Conservation (phyloP, 2,329 filamentous ascomycete species). For the Hypoxylon sp. region DNA sequence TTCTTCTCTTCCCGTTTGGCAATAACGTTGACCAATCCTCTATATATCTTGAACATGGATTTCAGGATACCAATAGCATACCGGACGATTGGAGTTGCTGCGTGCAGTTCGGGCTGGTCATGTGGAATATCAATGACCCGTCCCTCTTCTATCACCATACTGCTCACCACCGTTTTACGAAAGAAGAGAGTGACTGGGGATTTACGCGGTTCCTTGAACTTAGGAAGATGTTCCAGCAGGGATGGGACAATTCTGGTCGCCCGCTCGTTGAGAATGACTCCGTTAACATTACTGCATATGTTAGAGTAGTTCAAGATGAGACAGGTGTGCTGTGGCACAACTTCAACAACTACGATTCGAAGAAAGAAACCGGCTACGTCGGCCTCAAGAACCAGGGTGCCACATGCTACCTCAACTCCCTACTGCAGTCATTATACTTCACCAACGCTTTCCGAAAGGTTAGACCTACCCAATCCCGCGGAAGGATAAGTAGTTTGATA, state of each 20-base stretch:
- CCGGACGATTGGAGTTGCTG: conserved; percentile 97
- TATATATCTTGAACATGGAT: conserved; percentile 96
- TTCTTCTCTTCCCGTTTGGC: conserved; percentile 94
- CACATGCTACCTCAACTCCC: conserved; percentile 88
- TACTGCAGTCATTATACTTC: conserved; percentile 87
- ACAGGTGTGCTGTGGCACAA: conserved; percentile 93
- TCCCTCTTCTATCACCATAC: conserved; percentile 83
- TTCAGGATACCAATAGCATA: conserved; percentile 77
- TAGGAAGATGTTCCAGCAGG: conserved; percentile 83
- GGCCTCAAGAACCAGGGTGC: conserved; percentile 97
- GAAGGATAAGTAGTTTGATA: background rate
- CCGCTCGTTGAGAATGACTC: conserved; percentile 83
- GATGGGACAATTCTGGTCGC: conserved; percentile 78
- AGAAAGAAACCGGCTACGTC: conserved; percentile 97
- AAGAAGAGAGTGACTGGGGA: conserved; percentile 97
- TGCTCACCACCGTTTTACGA: conserved; percentile 96
- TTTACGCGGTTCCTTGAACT: conserved; percentile 97
- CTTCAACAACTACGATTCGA: conserved; percentile 97
- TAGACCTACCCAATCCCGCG: conserved; percentile 43
- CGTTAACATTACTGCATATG: conserved; percentile 86
- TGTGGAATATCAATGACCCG: conserved; percentile 97
- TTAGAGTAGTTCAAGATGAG: conserved; percentile 86
- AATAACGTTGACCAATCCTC: conserved; percentile 96
- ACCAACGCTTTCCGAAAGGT: conserved; percentile 95
- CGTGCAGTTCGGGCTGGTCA: conserved; percentile 92